Base-by-base conservation (phyloP, 2,329 filamentous ascomycete genomes). In the Penicillium sp. region DNA sequence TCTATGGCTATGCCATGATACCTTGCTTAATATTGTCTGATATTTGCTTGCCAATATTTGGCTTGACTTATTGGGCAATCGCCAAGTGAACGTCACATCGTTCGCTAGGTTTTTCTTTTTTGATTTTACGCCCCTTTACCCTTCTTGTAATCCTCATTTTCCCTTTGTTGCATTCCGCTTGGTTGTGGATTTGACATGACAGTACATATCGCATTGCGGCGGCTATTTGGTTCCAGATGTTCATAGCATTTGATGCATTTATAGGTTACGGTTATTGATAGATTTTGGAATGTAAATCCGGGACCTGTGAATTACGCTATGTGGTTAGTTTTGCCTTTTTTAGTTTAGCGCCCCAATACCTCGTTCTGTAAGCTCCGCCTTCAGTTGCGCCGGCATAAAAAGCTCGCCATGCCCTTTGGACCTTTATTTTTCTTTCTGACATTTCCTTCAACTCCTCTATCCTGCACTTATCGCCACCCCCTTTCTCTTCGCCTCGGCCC, bases 61-160 rank as follows among this genome's bases (percentile, higher is more conserved):
- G 22, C 19, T 49, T 10, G 19, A 19, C 21, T 14, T 27, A 6
- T 19, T 49, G 11, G 14, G 35, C 33, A 24, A 22, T 33, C 7
- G n/a, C 24, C 7, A 16, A n/a, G 33, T 50, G 35, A 42, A n/a
- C 22, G 6, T 27, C n/a, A 46, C 19, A 21, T 21, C 22, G n/a
- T 37, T 43, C 37, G 8, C 19, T 51, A 21, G n/a, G 8, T 67
- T 68, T 11, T 55, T 77, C 11, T 67, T 69, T 7, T 76, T 78
- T 47, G 61, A 46, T n/a, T 59, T 54, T 4, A 54, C 43, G 44
- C 44, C 52, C 52, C 56, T 45, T 50, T 62, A 60, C 49, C 50
- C 39, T 59, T 63, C 49, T 62, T 66, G 61, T 65, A 66, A 65
- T 63, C 44, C 55, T 31, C 35, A 51, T 52, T 39, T 53, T 13